phyloP scores from a whole-genome alignment of 2,329 filamentous ascomycete species.

The Pseudohalonectria lignicola region DNA sequence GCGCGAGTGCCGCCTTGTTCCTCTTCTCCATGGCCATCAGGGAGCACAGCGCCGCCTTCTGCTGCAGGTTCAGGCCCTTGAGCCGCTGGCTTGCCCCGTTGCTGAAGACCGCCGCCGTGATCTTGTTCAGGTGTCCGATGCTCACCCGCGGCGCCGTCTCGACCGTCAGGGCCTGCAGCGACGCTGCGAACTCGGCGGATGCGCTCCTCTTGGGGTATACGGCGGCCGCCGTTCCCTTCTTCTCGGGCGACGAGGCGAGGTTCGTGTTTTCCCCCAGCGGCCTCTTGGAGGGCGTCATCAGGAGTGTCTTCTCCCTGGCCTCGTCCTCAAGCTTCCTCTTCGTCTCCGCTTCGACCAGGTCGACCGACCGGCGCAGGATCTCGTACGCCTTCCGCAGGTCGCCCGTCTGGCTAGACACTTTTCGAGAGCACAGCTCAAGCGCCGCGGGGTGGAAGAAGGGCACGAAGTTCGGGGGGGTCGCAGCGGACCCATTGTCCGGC shows the following conservation, averaged over 20 bases:
- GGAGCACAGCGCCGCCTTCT: constrained; percentile 88
- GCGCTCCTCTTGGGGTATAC: constrained; percentile 27
- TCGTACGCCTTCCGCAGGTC: constrained; percentile 94
- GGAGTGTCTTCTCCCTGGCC: constrained; percentile 42
- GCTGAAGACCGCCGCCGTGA: constrained; percentile 81
- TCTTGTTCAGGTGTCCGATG: constrained; percentile 83
- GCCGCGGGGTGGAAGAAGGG: constrained; percentile 92
- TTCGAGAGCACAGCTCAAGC: constrained; percentile 87
- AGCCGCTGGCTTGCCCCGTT: constrained; percentile 80
- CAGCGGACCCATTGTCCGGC: constrained; percentile 35
- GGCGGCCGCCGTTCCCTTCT: constrained; percentile 18
- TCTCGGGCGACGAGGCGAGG: constrained; percentile 35
- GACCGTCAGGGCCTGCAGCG: constrained; percentile 52
- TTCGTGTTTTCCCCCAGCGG: constrained; percentile 77
- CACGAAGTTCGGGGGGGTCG: constrained; percentile 43
- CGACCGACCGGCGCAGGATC: constrained; percentile 80
- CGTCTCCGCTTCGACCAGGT: constrained; percentile 79
- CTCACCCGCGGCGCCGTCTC: constrained; percentile 79
- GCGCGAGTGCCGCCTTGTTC: constrained; percentile 38
- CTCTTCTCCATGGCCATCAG: constrained; percentile 78
- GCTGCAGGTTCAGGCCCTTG: constrained; percentile 82
- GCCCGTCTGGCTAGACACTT: constrained; percentile 87
- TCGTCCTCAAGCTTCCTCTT: constrained; percentile 59
- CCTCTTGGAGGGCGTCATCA: constrained; percentile 59
- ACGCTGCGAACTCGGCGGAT: constrained; percentile 36